phyloP scores from a whole-genome alignment of 75 land plant species.

The Cryptomeria japonica region DNA sequence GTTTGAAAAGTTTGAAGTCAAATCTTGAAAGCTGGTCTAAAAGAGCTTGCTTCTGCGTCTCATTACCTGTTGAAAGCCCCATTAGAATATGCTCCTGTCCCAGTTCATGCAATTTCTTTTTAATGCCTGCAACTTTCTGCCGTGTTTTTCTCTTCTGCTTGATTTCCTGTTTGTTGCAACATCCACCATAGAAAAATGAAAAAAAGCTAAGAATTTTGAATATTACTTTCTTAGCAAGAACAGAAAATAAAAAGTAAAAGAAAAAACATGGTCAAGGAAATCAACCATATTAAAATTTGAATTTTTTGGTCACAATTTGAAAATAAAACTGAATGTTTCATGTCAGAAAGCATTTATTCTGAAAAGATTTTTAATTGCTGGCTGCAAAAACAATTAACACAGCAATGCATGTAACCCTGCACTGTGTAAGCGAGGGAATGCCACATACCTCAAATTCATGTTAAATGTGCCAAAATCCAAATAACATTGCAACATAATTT shows the following conservation, averaged over 20 bases:
- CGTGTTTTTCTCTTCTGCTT: constrained; percentile 62
- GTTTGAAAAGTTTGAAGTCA: constrained; percentile 61
- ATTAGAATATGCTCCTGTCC: constrained; percentile 68
- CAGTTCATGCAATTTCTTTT: constrained; percentile 55
- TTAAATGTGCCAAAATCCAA: neutral
- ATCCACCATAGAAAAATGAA: neutral
- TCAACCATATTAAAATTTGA: neutral
- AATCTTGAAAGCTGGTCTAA: constrained; percentile 49
- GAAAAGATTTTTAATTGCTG: neutral
- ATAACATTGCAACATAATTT: neutral
- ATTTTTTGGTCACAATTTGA: neutral
- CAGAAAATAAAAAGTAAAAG: neutral
- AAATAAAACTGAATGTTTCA: neutral
- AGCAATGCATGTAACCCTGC: neutral
- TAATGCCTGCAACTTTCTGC: constrained; percentile 47
- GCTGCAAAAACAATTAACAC: neutral
- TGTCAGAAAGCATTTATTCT: neutral
- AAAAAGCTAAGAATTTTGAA: neutral
- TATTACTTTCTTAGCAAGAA: neutral
- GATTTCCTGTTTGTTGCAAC: constrained; percentile 43
- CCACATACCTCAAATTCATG: neutral
- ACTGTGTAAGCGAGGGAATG: neutral
- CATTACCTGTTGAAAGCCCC: constrained; percentile 61
- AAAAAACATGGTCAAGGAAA: constrained; percentile 1
- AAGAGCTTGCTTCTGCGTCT: constrained; percentile 54